These are phyloP conservation scores for Aquanectria penicillioides DNA, from an alignment of 2,329 filamentous ascomycete genomes.

Conservation along the genomic window DNA sequence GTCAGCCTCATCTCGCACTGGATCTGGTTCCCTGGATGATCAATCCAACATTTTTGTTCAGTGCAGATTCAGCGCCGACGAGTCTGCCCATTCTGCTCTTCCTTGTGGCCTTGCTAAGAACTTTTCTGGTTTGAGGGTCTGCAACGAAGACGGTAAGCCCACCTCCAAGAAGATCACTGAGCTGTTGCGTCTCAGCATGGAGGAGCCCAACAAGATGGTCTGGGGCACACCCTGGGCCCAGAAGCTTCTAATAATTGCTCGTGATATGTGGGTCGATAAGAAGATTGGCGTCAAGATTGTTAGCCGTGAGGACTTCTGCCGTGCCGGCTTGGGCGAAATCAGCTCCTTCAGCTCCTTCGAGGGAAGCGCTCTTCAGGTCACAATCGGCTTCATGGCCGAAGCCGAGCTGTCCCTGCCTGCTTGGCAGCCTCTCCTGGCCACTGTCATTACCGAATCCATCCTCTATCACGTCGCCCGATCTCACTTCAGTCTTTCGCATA, in stretches of 20 bases:
- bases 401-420: slow-evolving; percentile 14
- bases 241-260: neutral
- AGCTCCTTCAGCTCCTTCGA: slow-evolving; percentile 13
- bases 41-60: neutral
- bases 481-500: slow-evolving; percentile 14
- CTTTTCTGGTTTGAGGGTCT: slow-evolving; percentile 12
- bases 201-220: slow-evolving; percentile 3
- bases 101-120: slow-evolving; percentile 1
- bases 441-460: slow-evolving; percentile 12
- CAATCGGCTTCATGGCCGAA: slow-evolving; percentile 15
- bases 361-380: neutral
- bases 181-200: neutral
- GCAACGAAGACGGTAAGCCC: slow-evolving; percentile 14
- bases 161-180: slow-evolving; percentile 1
- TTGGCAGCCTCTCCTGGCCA: slow-evolving; percentile 20
- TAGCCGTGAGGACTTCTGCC: slow-evolving; percentile 14
- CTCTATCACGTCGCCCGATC: slow-evolving; percentile 24
- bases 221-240: neutral
- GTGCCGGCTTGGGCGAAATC: neutral
- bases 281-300: slow-evolving; percentile 20
- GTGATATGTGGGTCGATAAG: slow-evolving; percentile 4
- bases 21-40: neutral
- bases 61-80: neutral
- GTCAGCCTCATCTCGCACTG: neutral
- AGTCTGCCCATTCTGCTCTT: neutral